Percentiles rank a stretch among this genome's conserved stretches.
These are phyloP conservation scores for Elsinoe arachidis DNA, from an alignment of 2,329 filamentous ascomycete species.

Conservation along the genomic window DNA sequence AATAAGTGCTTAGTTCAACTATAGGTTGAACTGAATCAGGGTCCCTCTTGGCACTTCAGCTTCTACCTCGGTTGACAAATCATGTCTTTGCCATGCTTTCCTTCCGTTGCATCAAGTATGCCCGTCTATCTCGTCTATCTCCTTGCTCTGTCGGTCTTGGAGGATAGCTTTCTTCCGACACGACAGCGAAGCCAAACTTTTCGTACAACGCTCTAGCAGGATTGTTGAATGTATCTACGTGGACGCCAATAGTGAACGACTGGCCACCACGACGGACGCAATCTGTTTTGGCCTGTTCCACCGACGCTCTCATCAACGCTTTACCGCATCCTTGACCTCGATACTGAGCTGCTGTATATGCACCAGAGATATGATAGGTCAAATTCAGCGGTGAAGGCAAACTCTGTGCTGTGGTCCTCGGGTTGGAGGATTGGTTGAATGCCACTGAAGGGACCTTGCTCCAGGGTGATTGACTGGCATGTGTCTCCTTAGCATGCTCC, in stretches of 20 bases:
- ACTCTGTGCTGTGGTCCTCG: neutral
- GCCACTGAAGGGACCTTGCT: conserved; percentile 11
- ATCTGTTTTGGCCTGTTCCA: conserved; percentile 17
- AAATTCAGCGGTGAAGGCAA: neutral
- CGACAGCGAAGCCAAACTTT: conserved; percentile 22
- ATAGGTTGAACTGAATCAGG: too few species aligned
- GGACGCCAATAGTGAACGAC: neutral
- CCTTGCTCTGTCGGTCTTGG: conserved; percentile 15
- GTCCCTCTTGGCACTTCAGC: too few species aligned
- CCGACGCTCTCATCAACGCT: conserved; percentile 22
- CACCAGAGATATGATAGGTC: conserved; percentile 21
- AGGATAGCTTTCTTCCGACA: conserved; percentile 20
- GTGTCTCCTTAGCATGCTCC: neutral
- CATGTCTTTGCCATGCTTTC: neutral
- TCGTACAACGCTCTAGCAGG: conserved; percentile 23
- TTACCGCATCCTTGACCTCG: conserved; percentile 24
- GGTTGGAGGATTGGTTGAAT: conserved; percentile 17
- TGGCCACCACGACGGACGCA: conserved; percentile 20
- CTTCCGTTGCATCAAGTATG: conserved; percentile 20
- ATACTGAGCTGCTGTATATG: conserved; percentile 24
- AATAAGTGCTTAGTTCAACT: too few species aligned
- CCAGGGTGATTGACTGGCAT: conserved; percentile 9
- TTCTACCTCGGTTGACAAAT: too few species aligned
- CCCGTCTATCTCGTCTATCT: conserved; percentile 13
- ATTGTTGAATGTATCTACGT: conserved; percentile 19